Evolutionary conservation across 2,329 filamentous ascomycete species (phyloP).

Genomic region (Talaromyces sp.): DNA sequence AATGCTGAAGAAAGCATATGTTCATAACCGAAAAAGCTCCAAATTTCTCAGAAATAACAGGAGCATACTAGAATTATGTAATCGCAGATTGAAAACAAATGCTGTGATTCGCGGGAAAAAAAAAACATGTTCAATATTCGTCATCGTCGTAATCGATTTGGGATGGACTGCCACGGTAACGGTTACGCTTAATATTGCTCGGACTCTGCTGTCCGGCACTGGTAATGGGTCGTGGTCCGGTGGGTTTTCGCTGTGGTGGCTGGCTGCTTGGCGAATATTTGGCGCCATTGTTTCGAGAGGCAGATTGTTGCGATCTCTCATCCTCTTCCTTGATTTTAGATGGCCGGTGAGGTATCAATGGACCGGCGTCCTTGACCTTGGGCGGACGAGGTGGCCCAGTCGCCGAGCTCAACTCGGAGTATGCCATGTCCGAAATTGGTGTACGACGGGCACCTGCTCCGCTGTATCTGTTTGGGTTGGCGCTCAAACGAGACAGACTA

Average conservation of each 20-base stretch:
- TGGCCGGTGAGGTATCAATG: conserved; percentile 52
- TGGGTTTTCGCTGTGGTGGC: conserved; percentile 31
- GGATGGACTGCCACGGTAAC: conserved; percentile 28
- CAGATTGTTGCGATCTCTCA: conserved; percentile 32
- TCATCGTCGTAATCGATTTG: conserved; percentile 20
- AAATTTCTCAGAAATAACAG: background rate
- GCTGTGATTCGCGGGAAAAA: background rate
- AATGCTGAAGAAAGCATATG: conserved; percentile 6
- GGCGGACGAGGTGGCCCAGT: conserved; percentile 47
- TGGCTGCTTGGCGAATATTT: conserved; percentile 21
- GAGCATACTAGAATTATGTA: conserved; percentile 1
- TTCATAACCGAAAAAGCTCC: background rate
- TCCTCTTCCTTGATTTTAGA: conserved; percentile 34
- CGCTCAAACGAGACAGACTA: conserved; percentile 27
- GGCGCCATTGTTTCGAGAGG: conserved; percentile 29
- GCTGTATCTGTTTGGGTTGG: conserved; percentile 31
- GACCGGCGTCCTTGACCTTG: conserved; percentile 54
- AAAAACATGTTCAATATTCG: conserved; percentile 6
- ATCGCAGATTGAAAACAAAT: background rate
- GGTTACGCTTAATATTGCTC: conserved; percentile 21
- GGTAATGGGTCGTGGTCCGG: conserved; percentile 35
- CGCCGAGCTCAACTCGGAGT: conserved; percentile 39
- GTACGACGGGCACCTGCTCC: conserved; percentile 37
- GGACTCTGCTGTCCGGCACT: conserved; percentile 22
- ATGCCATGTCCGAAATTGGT: conserved; percentile 44